Percentiles rank a stretch among this genome's conserved stretches.
Evolutionary conservation across 1,139 yeast genomes (phyloP).

Genomic region (Kurtzmaniella quercitrusa): DNA sequence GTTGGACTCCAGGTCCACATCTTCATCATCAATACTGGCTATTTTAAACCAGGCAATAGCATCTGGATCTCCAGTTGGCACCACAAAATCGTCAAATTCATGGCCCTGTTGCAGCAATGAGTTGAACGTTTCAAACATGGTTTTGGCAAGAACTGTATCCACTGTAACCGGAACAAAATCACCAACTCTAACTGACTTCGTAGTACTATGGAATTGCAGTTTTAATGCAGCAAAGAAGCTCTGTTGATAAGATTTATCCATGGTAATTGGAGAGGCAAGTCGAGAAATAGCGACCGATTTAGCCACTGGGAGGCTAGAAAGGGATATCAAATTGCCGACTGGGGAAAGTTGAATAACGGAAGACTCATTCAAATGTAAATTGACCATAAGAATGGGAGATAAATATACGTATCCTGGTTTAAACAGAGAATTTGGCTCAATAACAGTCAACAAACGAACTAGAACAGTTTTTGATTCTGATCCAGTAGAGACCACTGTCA

Average conservation of each 20-base stretch:
- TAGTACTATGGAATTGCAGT: constrained; percentile 52
- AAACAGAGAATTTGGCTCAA: constrained; percentile 55
- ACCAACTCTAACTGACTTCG: constrained; percentile 55
- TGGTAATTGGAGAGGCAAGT: constrained; percentile 65
- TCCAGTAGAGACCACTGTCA: constrained; percentile 20
- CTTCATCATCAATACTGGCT: constrained; percentile 31
- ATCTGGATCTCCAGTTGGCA: constrained; percentile 65
- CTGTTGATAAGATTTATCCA: constrained; percentile 63
- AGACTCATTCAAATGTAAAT: constrained; percentile 38
- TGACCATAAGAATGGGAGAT: constrained; percentile 63
- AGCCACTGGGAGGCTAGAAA: constrained; percentile 31
- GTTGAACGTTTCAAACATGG: constrained; percentile 44
- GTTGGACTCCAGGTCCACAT: constrained; percentile 11
- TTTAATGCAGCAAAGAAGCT: constrained; percentile 63
- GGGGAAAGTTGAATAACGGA: constrained; percentile 5
- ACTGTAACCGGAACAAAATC: constrained; percentile 77
- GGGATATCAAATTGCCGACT: background rate
- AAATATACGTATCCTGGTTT: constrained; percentile 40
- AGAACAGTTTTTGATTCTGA: constrained; percentile 15
- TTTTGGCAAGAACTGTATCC: constrained; percentile 64
- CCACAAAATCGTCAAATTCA: constrained; percentile 24
- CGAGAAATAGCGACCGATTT: constrained; percentile 57
- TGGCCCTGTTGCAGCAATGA: constrained; percentile 12
- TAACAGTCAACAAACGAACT: constrained; percentile 53
- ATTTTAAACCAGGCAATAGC: constrained; percentile 83